phyloP scores from a whole-genome alignment of 805 yeast species.

The Blastobotrys attinorum region DNA sequence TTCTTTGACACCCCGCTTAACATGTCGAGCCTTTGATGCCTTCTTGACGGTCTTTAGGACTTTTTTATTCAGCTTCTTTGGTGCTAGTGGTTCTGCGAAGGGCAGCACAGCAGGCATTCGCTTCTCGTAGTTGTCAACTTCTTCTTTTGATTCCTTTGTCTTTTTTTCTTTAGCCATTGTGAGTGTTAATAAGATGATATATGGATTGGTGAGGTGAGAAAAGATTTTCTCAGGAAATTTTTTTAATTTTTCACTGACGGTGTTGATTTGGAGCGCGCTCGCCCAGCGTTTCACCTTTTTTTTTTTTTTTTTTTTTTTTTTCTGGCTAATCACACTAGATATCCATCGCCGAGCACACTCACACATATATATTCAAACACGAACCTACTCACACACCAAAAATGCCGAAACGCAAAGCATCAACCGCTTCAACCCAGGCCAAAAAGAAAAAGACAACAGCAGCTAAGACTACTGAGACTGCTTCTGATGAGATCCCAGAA shows the following conservation, averaged over 20 bases:
- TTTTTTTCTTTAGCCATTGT: slow-evolving; percentile 22
- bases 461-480: no score
- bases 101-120: slow-evolving; percentile 86
- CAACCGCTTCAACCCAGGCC: no score
- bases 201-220: neutral
- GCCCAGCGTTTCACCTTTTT: no score
- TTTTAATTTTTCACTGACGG: neutral
- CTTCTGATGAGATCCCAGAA: no score
- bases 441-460: no score
- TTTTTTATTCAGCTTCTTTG: slow-evolving; percentile 92
- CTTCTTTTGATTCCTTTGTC: slow-evolving; percentile 11
- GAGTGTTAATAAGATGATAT: no score
- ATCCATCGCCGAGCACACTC: no score
- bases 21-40: slow-evolving; percentile 97
- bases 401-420: no score
- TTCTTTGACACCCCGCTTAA: slow-evolving; percentile 97
- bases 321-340: no score
- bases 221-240: neutral
- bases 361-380: no score
- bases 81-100: slow-evolving; percentile 91
- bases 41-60: slow-evolving; percentile 92
- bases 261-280: neutral
- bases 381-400: no score
- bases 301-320: no score
- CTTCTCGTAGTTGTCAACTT: slow-evolving; percentile 80